These are phyloP conservation scores for Arthroderma uncinatum DNA, from an alignment of 2,329 filamentous ascomycete genomes.

Conservation along the genomic window DNA sequence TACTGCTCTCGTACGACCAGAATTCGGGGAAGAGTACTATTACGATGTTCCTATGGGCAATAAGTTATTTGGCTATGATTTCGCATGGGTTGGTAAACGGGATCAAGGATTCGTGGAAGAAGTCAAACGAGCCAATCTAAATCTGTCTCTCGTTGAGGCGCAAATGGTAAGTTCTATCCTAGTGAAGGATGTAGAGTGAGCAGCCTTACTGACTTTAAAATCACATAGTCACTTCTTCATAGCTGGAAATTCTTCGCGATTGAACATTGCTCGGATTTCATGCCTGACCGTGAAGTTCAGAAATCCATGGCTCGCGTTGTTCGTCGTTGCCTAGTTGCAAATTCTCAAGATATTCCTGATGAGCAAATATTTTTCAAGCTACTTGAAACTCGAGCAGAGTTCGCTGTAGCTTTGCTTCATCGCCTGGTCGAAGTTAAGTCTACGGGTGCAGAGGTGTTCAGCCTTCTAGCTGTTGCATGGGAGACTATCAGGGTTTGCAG, in stretches of 20 bases:
- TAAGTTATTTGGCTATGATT: conserved; percentile 64
- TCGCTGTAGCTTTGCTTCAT: conserved; percentile 73
- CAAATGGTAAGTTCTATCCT: conserved; percentile 56
- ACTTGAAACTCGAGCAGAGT: conserved; percentile 62
- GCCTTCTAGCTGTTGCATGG: conserved; percentile 50
- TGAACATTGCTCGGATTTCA: conserved; percentile 61
- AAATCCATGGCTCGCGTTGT: conserved; percentile 64
- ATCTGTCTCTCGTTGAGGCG: conserved; percentile 82
- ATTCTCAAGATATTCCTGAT: conserved; percentile 59
- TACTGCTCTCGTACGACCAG: conserved; percentile 52
- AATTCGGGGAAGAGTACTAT: conserved; percentile 67
- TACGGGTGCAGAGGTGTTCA: conserved; percentile 41
- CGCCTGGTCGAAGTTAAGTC: conserved; percentile 53
- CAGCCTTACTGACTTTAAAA: neutral
- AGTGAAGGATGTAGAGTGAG: neutral
- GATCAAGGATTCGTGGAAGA: conserved; percentile 69
- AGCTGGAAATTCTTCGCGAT: conserved; percentile 82
- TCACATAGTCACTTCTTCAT: conserved; percentile 58
- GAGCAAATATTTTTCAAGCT: conserved; percentile 74
- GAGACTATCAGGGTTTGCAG: conserved; percentile 45
- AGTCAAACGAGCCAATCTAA: conserved; percentile 76
- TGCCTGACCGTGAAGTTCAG: conserved; percentile 46
- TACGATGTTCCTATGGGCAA: conserved; percentile 70
- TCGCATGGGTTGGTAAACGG: conserved; percentile 58
- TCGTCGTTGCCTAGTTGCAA: conserved; percentile 65